These are phyloP conservation scores for Actinidia chinensis DNA, from an alignment of 179 eudicot genomes.

Conservation along the genomic window DNA sequence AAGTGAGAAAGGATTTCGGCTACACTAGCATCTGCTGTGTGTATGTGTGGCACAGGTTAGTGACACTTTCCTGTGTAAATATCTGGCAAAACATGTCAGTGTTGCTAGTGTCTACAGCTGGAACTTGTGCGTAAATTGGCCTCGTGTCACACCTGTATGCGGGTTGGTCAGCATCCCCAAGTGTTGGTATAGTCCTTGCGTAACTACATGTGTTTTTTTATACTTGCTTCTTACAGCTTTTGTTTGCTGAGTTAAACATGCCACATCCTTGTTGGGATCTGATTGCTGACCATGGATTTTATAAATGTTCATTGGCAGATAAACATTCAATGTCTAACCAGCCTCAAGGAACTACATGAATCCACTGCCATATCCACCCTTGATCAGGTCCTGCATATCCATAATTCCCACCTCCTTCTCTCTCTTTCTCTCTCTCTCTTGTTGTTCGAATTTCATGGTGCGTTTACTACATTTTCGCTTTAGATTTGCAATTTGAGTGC, in stretches of 20 bases:
- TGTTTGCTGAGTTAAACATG: not conserved
- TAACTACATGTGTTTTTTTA: not conserved
- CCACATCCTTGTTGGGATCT: not conserved
- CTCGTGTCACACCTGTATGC: not conserved
- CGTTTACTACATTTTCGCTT: not conserved
- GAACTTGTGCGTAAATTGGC: not conserved
- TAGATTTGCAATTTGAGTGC: constrained; percentile 8
- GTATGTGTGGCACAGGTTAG: not conserved
- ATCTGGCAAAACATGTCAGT: not conserved
- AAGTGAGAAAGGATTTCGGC: not conserved
- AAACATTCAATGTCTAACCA: constrained; percentile 44
- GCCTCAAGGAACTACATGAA: constrained; percentile 61
- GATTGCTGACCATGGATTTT: not conserved
- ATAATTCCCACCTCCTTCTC: not conserved
- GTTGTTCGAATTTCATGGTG: not conserved
- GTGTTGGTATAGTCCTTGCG: not conserved
- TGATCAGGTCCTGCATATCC: constrained; percentile 52
- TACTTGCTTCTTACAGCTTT: not conserved
- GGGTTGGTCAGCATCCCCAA: not conserved
- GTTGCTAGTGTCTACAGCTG: not conserved
- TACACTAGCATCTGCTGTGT: not conserved
- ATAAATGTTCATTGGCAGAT: constrained; percentile 41
- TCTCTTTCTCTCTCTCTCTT: not conserved
- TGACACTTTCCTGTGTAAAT: not conserved
- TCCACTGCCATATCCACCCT: constrained; percentile 64